Evolutionary conservation across 2,329 filamentous ascomycete species (phyloP).

Genomic region (Gaeumannomyces tritici): DNA sequence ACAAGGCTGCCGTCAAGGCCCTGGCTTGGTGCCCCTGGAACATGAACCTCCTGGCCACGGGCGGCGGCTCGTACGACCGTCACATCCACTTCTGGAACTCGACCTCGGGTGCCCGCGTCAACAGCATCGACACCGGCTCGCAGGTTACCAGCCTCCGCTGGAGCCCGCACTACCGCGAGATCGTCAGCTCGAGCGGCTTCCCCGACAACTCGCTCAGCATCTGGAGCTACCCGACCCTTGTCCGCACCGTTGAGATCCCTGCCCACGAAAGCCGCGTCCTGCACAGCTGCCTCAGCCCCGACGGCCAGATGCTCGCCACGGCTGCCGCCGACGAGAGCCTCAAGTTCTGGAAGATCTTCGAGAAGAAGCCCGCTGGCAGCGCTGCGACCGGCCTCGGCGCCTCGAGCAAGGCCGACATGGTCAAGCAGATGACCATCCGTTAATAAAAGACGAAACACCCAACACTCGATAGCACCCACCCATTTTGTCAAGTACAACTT

Average conservation of each 20-base stretch:
- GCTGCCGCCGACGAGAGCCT: slow-evolving; percentile 92
- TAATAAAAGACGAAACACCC: slow-evolving; percentile 43
- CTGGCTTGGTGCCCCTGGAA: slow-evolving; percentile 99
- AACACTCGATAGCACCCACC: neutral
- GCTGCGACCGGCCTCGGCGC: slow-evolving; percentile 55
- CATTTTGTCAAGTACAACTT: slow-evolving; percentile 10
- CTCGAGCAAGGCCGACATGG: slow-evolving; percentile 72
- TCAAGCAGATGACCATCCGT: slow-evolving; percentile 92
- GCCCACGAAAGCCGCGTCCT: slow-evolving; percentile 95
- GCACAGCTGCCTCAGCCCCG: slow-evolving; percentile 92
- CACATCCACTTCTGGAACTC: slow-evolving; percentile 99
- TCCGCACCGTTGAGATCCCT: slow-evolving; percentile 95
- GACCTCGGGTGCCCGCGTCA: slow-evolving; percentile 91
- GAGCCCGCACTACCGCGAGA: slow-evolving; percentile 96
- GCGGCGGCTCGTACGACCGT: slow-evolving; percentile 90
- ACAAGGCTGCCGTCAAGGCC: slow-evolving; percentile 97
- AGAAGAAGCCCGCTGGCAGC: slow-evolving; percentile 81
- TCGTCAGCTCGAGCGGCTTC: slow-evolving; percentile 94
- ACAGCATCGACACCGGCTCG: slow-evolving; percentile 97
- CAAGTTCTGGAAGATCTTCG: slow-evolving; percentile 99
- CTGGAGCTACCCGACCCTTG: slow-evolving; percentile 96
- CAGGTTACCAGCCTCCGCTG: slow-evolving; percentile 95
- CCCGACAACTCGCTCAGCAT: slow-evolving; percentile 99
- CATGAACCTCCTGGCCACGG: slow-evolving; percentile 90
- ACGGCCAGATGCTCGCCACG: slow-evolving; percentile 95